Evolutionary conservation across 2,329 filamentous ascomycete species (phyloP), one percentile per base, ranked within the genome.

Genomic region (Colletotrichum eremochloae): DNA sequence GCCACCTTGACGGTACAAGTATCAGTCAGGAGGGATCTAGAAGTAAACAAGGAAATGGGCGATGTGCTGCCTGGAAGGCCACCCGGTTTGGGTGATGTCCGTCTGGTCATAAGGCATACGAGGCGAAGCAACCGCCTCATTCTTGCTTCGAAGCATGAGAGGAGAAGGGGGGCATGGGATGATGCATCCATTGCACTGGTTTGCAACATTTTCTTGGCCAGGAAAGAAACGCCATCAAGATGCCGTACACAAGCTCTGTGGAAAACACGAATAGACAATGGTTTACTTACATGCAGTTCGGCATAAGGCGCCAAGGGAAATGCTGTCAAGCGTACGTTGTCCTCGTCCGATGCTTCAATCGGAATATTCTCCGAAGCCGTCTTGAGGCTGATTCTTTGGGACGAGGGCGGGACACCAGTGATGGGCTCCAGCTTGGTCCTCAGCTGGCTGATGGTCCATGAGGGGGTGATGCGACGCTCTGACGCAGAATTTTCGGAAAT

Each of bases 361-460:
- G 91, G 82, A 75, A 94, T 86, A 73, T 86, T 86, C 74, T 91
- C 87, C 76, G 90, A 87, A 68, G 84, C 82, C 44, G 91, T 85
- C 80, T 92, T 93, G 79, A 98, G 86, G 40, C 86, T 91, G 74
- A 99, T 88, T 74, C 86, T 90, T 82, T 98, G 96, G 72, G 88
- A 91, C 40, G 88, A 88, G 14, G 95, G 93, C 20, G 96, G 96
- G 48, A 98, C 91, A 74, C 96, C 96, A 2, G 96, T 98, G 83
- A 98, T 92, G 74, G 94, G 93, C 83, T 98, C 96, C 63, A 99
- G 91, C 82, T 96, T 97, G 65, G 87, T 84, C 84, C 96, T 97
- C 77, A 98, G 88, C 78, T 94, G 91, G 67, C 88, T 87, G 79
- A 99, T 92, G 74, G 92, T 92, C 96, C 96, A 99, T 76, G 95